These are phyloP conservation scores for Bremia lactucae DNA, from an alignment of 352 stramenopile species.

Conservation along the genomic window DNA sequence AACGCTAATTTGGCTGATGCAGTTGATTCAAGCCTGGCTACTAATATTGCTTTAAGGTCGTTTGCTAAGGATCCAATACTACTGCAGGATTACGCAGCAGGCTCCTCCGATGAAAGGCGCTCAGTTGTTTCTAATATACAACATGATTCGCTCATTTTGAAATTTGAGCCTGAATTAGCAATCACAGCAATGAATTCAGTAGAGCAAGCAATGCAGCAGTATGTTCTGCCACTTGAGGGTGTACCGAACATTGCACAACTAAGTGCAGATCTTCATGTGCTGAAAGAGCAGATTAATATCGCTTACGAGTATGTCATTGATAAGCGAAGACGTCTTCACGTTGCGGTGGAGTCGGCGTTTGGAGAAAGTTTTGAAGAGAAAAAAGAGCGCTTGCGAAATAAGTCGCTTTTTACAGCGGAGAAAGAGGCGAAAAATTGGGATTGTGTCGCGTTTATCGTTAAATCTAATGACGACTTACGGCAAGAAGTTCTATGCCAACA, in stretches of 20 bases:
- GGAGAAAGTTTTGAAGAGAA: slow-evolving; percentile 81
- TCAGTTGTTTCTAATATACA: slow-evolving; percentile 35
- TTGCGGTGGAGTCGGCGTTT: slow-evolving; percentile 66
- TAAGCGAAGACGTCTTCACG: slow-evolving; percentile 49
- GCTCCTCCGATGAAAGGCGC: slow-evolving; percentile 32
- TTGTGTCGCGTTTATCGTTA: slow-evolving; percentile 92
- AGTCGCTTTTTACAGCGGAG: slow-evolving; percentile 29
- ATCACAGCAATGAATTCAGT: slow-evolving; percentile 48
- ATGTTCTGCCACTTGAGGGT: slow-evolving; percentile 31
- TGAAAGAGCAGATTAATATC: slow-evolving; percentile 62
- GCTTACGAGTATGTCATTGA: slow-evolving; percentile 59
- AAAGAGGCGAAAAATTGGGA: slow-evolving; percentile 39
- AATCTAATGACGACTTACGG: slow-evolving; percentile 96
- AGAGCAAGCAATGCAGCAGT: slow-evolving; percentile 41
- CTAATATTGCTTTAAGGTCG: slow-evolving; percentile 4
- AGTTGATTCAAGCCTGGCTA: slow-evolving; percentile 22
- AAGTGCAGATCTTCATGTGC: slow-evolving; percentile 32
- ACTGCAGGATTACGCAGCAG: slow-evolving; percentile 14
- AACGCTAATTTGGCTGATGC: slow-evolving; percentile 23
- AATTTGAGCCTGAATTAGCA: slow-evolving; percentile 48
- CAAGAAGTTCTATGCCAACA: slow-evolving; percentile 97
- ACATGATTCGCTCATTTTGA: slow-evolving; percentile 31
- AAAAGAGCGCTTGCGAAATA: slow-evolving; percentile 45
- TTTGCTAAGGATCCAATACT: slow-evolving; percentile 12
- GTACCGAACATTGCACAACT: slow-evolving; percentile 26